Evolutionary conservation across 2,329 filamentous ascomycete genomes (phyloP).

Genomic region (Neoarthrinium moseri): DNA sequence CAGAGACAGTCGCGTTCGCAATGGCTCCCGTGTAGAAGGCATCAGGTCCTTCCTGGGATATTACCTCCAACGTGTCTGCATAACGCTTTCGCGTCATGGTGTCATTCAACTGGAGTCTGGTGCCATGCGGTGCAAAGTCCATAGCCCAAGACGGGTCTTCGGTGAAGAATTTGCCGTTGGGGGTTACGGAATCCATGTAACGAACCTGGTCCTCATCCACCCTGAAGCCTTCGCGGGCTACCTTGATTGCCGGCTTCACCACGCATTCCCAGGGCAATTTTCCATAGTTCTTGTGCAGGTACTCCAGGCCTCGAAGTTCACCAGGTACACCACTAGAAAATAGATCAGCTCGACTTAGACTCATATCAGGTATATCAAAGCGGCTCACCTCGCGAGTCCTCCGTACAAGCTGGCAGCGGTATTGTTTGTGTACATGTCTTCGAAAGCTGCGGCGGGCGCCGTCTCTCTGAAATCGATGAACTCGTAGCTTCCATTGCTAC

Average conservation of each 20-base stretch:
- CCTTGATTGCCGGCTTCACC: slow-evolving; percentile 66
- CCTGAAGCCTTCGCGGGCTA: slow-evolving; percentile 71
- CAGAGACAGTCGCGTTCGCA: slow-evolving; percentile 46
- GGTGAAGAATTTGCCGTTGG: slow-evolving; percentile 61
- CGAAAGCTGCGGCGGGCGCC: slow-evolving; percentile 73
- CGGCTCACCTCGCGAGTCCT: slow-evolving; percentile 68
- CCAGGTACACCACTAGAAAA: slow-evolving; percentile 61
- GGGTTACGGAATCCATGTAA: slow-evolving; percentile 58
- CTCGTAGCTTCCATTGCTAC: slow-evolving; percentile 72
- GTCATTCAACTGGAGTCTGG: slow-evolving; percentile 29
- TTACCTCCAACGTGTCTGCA: slow-evolving; percentile 51
- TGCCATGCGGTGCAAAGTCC: slow-evolving; percentile 65
- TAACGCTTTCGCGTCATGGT: slow-evolving; percentile 51
- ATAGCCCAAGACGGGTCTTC: slow-evolving; percentile 74
- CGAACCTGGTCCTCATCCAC: slow-evolving; percentile 65
- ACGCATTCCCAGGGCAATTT: slow-evolving; percentile 64
- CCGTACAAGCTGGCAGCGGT: slow-evolving; percentile 62
- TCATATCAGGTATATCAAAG: slow-evolving; percentile 29
- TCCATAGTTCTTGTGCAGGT: slow-evolving; percentile 69
- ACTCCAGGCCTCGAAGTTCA: slow-evolving; percentile 70
- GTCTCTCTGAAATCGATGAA: slow-evolving; percentile 84
- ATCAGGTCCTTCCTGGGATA: slow-evolving; percentile 37
- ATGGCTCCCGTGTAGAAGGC: slow-evolving; percentile 43
- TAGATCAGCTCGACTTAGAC: not conserved
- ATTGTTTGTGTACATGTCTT: slow-evolving; percentile 80